Base-by-base conservation (phyloP, 1,284 basidiomycete species). In the Apiotrichum siamense region DNA sequence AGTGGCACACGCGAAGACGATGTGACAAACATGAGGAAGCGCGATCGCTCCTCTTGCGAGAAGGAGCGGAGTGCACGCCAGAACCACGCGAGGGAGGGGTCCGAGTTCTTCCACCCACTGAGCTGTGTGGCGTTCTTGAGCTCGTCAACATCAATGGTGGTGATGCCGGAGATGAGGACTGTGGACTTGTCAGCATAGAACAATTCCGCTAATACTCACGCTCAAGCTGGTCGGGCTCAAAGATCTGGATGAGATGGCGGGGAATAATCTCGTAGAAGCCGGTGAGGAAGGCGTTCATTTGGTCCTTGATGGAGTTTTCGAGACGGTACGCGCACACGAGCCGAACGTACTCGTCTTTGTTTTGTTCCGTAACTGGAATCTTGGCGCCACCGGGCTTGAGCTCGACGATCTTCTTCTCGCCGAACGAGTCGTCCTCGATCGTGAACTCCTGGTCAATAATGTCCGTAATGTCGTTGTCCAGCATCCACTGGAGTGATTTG, bases 51-150 rank as follows among this genome's bases (percentile, higher is more conserved):
- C 63, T 97, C 93, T 46, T 94, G 88, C 63, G 90, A 93, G 77
- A 97, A 97, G 13, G 89, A 93, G 71, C 97, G 92, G 44, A 98
- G 82, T 2, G 94, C 93, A 60, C 96, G 83, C 96, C 96, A 99
- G 86, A 92, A 97, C 93, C 94, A 98, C 29, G 90, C 85, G 54
- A 98, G 88, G 65, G 94, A 90, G 3, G 93, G 88, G 73, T 98
- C 94, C 13, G 71, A 71, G n/a, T 69, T 36, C 51, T 74, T 71
- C 67, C 71, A 77, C 29, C 72, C 71, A 55, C 66, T 66, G 40
- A 76, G 57, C 62, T 71, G 66, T 10, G 67, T 67, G 23, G 93
- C 88, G 41, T 91, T 89, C 60, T 92, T 86, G 87, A 94, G 96
- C 73, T 97, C 94, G 69, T 98, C 94, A 4, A 97, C 91, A 62